Base-by-base conservation (phyloP, 257 asterid species). In the Capsicum rhomboideum region DNA sequence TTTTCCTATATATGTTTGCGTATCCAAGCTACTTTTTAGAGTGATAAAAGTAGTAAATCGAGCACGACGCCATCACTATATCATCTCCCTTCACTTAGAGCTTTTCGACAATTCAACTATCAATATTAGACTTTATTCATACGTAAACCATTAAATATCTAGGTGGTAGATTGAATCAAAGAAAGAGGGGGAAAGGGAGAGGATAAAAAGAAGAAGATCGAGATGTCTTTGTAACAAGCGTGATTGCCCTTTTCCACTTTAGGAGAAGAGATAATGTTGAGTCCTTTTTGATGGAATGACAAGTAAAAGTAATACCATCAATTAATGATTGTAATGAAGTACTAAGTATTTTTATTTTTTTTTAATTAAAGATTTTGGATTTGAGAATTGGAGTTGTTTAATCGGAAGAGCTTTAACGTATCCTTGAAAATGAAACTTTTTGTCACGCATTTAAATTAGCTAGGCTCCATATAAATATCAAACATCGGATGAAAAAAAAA, bases 381-480 rank as follows among this genome's bases (percentile, higher is more conserved):
- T 63, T 63, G 1, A 26, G 14, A n/a, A n/a, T n/a, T n/a, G n/a
- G n/a, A n/a, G n/a, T n/a, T n/a, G n/a, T n/a, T n/a, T n/a, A n/a
- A n/a, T n/a, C n/a, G n/a, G n/a, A n/a, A n/a, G n/a, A n/a, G n/a
- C n/a, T n/a, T n/a, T n/a, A n/a, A n/a, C n/a, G n/a, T n/a, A n/a
- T n/a, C n/a, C n/a, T n/a, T n/a, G n/a, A n/a, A n/a, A n/a, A n/a
- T 23, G 0, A 11, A 0, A 59, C 0, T 59, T 59, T 0, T 23
- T 0, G 0, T 9, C 0, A 0, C 0, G 0, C 23, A 61, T 61
- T 1, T 4, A 0, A 61, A 23, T 61, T 61, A 61, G 5, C 23
- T 9, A 0, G 12, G 0, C 3, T 10, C 4, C 0, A 59, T 23
- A 0, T 0, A 1, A 0, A 10, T 10, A 59, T 0, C 1, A 0